Evolutionary conservation across 768 basidiomycete genomes (phyloP).

Genomic region (Phaffia tasmanica): DNA sequence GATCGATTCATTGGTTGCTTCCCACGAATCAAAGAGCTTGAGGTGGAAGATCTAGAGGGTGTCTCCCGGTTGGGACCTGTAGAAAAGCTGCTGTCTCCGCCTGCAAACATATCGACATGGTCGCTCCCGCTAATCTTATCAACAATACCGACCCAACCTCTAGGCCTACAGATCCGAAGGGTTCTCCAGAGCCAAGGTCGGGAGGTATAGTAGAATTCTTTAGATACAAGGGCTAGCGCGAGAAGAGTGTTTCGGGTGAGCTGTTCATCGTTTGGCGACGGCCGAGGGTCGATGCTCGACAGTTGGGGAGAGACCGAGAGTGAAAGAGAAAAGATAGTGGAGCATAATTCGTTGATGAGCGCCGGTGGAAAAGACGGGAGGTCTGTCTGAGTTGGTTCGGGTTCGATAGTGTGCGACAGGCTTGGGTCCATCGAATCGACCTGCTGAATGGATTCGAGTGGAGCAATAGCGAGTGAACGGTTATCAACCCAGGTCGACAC

Average conservation of each 20-base stretch:
- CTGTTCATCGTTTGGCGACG: slow-evolving; percentile 44
- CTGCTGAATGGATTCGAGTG: slow-evolving; percentile 4
- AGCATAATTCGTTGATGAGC: slow-evolving; percentile 59
- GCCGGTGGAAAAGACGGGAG: slow-evolving; percentile 22
- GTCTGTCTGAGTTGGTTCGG: slow-evolving; percentile 9
- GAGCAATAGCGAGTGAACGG: too few species aligned
- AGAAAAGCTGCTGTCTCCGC: slow-evolving; percentile 42
- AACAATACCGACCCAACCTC: slow-evolving; percentile 71
- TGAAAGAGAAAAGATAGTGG: slow-evolving; percentile 57
- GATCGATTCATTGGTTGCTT: slow-evolving; percentile 50
- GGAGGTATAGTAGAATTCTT: slow-evolving; percentile 30
- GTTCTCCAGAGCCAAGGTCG: slow-evolving; percentile 75
- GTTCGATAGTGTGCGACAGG: not conserved
- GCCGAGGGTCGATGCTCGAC: slow-evolving; percentile 57
- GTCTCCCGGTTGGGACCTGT: slow-evolving; percentile 49
- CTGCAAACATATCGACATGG: slow-evolving; percentile 53
- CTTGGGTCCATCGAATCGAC: slow-evolving; percentile 3
- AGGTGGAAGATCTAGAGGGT: slow-evolving; percentile 49
- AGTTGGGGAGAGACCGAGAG: slow-evolving; percentile 46
- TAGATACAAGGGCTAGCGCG: slow-evolving; percentile 64
- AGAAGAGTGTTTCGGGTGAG: slow-evolving; percentile 55
- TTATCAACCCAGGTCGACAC: too few species aligned
- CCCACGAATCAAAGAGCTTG: slow-evolving; percentile 49
- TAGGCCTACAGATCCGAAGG: slow-evolving; percentile 69
- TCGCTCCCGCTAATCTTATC: slow-evolving; percentile 61